Evolutionary conservation across 2,329 filamentous ascomycete genomes (phyloP).

Genomic region (Orbilia blumenaviensis): DNA sequence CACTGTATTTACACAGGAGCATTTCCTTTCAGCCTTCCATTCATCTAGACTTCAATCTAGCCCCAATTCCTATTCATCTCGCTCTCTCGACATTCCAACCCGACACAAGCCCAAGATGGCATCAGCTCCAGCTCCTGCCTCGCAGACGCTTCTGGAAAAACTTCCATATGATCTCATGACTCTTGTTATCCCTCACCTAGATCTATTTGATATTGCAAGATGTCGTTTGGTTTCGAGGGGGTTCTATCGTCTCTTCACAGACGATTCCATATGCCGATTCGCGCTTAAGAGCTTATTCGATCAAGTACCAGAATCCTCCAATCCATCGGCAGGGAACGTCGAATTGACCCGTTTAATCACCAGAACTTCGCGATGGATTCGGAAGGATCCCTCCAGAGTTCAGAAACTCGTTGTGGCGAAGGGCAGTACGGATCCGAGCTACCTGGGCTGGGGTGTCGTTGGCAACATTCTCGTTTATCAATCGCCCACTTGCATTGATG

Average conservation of each 20-base stretch:
- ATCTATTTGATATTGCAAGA: slow-evolving; percentile 51
- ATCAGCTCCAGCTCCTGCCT: neutral
- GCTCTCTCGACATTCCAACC: neutral
- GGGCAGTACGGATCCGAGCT: slow-evolving; percentile 22
- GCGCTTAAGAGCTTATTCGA: slow-evolving; percentile 43
- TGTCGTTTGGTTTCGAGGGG: slow-evolving; percentile 45
- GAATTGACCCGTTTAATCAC: slow-evolving; percentile 47
- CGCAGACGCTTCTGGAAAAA: slow-evolving; percentile 21
- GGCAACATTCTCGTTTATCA: slow-evolving; percentile 45
- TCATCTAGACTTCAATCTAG: no score
- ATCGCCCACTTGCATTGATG: slow-evolving; percentile 40
- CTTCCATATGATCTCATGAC: slow-evolving; percentile 39
- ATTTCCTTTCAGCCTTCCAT: no score
- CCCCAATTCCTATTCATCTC: neutral
- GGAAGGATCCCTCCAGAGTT: slow-evolving; percentile 44
- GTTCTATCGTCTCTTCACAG: slow-evolving; percentile 45
- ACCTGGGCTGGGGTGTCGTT: slow-evolving; percentile 43
- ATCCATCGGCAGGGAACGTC: slow-evolving; percentile 29
- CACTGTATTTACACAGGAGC: no score
- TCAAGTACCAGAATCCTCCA: slow-evolving; percentile 33
- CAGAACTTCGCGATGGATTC: slow-evolving; percentile 47
- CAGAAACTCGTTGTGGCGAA: slow-evolving; percentile 43
- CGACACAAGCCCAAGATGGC: slow-evolving; percentile 18
- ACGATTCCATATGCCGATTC: slow-evolving; percentile 44
- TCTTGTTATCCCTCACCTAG: slow-evolving; percentile 28